phyloP scores from a whole-genome alignment of 345 rosid genomes.

The Passiflora organensis region DNA sequence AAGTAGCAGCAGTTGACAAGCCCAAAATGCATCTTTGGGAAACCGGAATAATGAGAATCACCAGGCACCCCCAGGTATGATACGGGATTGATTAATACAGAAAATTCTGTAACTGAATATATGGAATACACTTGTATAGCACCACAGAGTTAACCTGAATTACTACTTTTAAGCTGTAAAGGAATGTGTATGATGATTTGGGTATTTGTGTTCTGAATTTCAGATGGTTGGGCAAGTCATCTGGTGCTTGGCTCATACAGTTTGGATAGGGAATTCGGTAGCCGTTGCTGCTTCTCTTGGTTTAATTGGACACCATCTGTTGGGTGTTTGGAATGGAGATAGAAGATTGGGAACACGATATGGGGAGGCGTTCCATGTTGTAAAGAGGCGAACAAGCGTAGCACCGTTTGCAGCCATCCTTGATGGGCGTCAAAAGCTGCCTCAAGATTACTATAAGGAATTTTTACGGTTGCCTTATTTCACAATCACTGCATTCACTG shows the following conservation, averaged over 20 bases:
- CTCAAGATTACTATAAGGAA: slow-evolving; percentile 60
- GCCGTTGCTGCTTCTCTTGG: slow-evolving; percentile 62
- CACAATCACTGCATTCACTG: slow-evolving; percentile 59
- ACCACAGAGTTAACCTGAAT: too few species aligned
- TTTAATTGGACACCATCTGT: slow-evolving; percentile 65
- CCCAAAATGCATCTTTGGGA: slow-evolving; percentile 98
- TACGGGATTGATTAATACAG: too few species aligned
- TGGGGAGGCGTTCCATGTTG: slow-evolving; percentile 55
- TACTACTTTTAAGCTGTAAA: too few species aligned
- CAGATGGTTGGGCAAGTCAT: slow-evolving; percentile 86
- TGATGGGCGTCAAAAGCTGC: slow-evolving; percentile 61
- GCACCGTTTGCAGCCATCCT: slow-evolving; percentile 73
- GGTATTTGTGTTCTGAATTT: too few species aligned
- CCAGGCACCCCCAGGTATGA: slow-evolving; percentile 99
- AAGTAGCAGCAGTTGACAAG: slow-evolving; percentile 91
- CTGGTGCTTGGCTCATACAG: slow-evolving; percentile 77
- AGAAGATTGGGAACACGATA: slow-evolving; percentile 48
- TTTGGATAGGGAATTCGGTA: slow-evolving; percentile 73
- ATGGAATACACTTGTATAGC: too few species aligned
- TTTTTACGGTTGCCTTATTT: slow-evolving; percentile 61
- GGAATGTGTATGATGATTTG: too few species aligned
- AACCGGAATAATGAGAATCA: slow-evolving; percentile 89
- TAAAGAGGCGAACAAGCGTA: slow-evolving; percentile 60
- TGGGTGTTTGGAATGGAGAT: slow-evolving; percentile 79
- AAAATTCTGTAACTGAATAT: too few species aligned